Percentiles rank a stretch among this genome's conserved stretches.
Evolutionary conservation across 208 protist species (phyloP).

Genomic region (Lotmaria passim): DNA sequence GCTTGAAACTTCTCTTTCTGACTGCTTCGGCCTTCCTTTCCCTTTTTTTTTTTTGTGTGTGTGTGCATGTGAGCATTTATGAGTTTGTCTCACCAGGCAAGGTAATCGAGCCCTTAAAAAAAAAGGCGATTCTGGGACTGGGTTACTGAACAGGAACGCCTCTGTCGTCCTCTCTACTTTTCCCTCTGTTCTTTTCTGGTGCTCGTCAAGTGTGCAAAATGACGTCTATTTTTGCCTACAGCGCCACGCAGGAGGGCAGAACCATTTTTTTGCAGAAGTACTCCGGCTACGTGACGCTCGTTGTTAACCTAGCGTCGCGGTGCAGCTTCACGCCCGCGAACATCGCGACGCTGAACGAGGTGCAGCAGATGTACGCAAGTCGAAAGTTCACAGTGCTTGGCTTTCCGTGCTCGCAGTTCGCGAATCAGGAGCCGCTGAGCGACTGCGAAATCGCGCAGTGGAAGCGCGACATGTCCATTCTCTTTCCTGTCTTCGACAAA

Average conservation of each 20-base stretch:
- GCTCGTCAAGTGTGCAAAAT: no score
- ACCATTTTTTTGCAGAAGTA: slow-evolving; percentile 47
- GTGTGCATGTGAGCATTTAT: no score
- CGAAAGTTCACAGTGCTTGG: slow-evolving; percentile 55
- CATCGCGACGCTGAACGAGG: slow-evolving; percentile 48
- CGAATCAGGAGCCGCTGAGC: slow-evolving; percentile 63
- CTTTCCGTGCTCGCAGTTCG: slow-evolving; percentile 73
- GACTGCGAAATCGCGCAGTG: slow-evolving; percentile 47
- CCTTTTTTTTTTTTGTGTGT: no score
- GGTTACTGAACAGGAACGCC: no score
- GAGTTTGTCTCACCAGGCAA: no score
- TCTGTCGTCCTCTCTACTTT: no score
- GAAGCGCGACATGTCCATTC: slow-evolving; percentile 26
- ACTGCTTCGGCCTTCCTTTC: no score
- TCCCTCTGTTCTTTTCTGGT: no score
- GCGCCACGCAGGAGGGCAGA: slow-evolving; percentile 35
- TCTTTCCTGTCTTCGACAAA: slow-evolving; percentile 69
- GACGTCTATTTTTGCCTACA: slow-evolving; percentile 38
- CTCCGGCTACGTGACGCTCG: slow-evolving; percentile 49
- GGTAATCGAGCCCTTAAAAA: no score
- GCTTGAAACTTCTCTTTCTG: no score
- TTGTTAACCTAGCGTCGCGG: slow-evolving; percentile 72
- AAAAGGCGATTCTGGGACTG: no score
- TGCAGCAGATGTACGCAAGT: slow-evolving; percentile 41
- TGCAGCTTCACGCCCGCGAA: slow-evolving; percentile 60